Percentiles rank a stretch among this genome's conserved stretches.
Conservation (phyloP, 108 stramenopile species). For the Skeletonema potamos region DNA sequence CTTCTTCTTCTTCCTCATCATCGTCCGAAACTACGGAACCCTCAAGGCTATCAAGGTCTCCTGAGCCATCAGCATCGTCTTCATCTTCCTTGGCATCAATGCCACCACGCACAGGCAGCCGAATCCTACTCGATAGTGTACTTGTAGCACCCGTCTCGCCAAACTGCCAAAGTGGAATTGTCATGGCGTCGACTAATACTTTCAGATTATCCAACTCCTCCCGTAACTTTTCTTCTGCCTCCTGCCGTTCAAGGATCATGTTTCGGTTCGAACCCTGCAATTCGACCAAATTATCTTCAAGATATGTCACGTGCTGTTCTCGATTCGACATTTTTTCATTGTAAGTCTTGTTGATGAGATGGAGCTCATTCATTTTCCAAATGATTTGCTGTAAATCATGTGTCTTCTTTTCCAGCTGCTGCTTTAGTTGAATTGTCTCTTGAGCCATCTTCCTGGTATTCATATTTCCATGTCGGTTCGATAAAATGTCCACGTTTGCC, state of each 20-base stretch:
- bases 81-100: conserved; percentile 13
- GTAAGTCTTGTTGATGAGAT: conserved; percentile 85
- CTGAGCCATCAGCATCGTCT: conserved; percentile 26
- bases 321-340: conserved; percentile 73
- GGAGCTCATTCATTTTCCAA: conserved; percentile 90
- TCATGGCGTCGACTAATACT: conserved; percentile 68
- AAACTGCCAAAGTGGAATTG: conserved; percentile 79
- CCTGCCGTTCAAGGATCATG: conserved; percentile 59
- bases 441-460: conserved; percentile 69
- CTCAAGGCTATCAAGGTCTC: conserved; percentile 36
- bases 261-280: conserved; percentile 68
- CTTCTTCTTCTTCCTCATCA: conserved; percentile 34
- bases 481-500: conserved; percentile 76
- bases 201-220: conserved; percentile 62
- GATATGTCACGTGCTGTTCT: conserved; percentile 79
- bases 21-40: conserved; percentile 36
- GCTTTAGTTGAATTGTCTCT: conserved; percentile 62
- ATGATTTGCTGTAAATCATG: conserved; percentile 78
- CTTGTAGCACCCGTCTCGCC: conserved; percentile 58
- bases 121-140: conserved; percentile 42
- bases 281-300: conserved; percentile 77
- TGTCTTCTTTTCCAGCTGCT: conserved; percentile 75
- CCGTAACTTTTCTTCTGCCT: conserved; percentile 56
- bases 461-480: conserved; percentile 50
- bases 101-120: conserved; percentile 31